Conservation (phyloP, 179 eudicot species). For the Silene coronaria region DNA sequence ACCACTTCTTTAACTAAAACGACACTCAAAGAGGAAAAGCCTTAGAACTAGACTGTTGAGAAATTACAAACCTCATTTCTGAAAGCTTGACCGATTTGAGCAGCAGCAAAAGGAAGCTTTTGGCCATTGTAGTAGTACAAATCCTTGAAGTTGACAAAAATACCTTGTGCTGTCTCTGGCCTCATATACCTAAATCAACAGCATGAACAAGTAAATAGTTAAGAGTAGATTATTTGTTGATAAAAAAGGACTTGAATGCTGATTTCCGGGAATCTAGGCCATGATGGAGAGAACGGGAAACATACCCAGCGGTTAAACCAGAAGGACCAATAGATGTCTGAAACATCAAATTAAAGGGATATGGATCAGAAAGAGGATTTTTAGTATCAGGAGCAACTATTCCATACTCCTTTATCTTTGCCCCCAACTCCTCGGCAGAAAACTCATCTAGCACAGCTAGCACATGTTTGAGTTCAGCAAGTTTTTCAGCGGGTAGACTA, state of each 20-base stretch:
- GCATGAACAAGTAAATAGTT: neutral
- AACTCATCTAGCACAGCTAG: conserved; percentile 70
- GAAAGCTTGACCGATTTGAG: conserved; percentile 94
- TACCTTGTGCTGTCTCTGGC: conserved; percentile 97
- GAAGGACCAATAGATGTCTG: conserved; percentile 93
- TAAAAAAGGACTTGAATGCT: no score
- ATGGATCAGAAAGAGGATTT: conserved; percentile 77
- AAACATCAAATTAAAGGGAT: conserved; percentile 91
- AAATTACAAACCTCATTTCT: conserved; percentile 66
- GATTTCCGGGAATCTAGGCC: neutral
- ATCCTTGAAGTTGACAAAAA: conserved; percentile 93
- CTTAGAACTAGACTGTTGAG: neutral
- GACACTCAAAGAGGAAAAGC: neutral
- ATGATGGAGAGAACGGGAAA: neutral
- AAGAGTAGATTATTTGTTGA: no score
- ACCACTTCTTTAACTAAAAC: no score
- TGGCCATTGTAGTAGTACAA: conserved; percentile 85
- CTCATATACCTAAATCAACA: conserved; percentile 65
- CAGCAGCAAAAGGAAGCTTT: conserved; percentile 96
- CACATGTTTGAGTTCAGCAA: conserved; percentile 57
- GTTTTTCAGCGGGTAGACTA: conserved; percentile 49
- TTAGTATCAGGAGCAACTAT: conserved; percentile 88
- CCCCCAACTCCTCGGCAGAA: conserved; percentile 74
- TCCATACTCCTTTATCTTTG: conserved; percentile 76
- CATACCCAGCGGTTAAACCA: conserved; percentile 68